Base-by-base conservation (phyloP, 169 alveolate species). In the Cryptosporidium tyzzeri region DNA sequence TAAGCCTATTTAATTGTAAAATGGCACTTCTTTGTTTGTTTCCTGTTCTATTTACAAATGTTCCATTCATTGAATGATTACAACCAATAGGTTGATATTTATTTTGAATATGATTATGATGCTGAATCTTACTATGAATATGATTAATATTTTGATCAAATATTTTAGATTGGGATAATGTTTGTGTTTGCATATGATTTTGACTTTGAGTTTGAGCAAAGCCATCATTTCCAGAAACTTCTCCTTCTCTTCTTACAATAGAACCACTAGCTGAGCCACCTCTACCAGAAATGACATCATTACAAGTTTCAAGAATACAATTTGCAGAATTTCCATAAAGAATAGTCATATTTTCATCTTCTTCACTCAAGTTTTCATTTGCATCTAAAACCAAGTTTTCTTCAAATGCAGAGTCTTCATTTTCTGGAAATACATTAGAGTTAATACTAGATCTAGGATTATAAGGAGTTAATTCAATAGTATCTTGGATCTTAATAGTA, bases 281-380 rank as follows among this genome's bases (percentile, higher is more conserved):
- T 16, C 29, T 29, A 31, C 31, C 71, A 65, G 44, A 14, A 33
- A 35, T 16, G 14, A 58, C 14, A 8, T 55, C 67, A 21, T 26
- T 55, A 2, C 67, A 55, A 21, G 29, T 26, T 4, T 55, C 31
- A 9, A 55, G 18, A 1, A 55, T 55, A 10, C 67, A 55, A 26
- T 26, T 55, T 1, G 67, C 5, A 26, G 67, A 55, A 16, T n/a
- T 55, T 3, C 35, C 67, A 33, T 45, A 70, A 26, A 51, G 62
- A 12, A 70, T 23, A 1, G 62, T 26, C 33, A 73, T 73, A 41
- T 37, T 55, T 18, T 73, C 86, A 26, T 73, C 86, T 16, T 73
- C 86, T 45, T 73, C 86, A 59, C 86, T 73, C 29, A 73, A n/a
- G 26, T 73, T 73, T 26, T 73, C 86, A 48, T 53, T 73, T 31